Evolutionary conservation across 257 asterid genomes (phyloP).

Genomic region (Solanum chmielewskii): DNA sequence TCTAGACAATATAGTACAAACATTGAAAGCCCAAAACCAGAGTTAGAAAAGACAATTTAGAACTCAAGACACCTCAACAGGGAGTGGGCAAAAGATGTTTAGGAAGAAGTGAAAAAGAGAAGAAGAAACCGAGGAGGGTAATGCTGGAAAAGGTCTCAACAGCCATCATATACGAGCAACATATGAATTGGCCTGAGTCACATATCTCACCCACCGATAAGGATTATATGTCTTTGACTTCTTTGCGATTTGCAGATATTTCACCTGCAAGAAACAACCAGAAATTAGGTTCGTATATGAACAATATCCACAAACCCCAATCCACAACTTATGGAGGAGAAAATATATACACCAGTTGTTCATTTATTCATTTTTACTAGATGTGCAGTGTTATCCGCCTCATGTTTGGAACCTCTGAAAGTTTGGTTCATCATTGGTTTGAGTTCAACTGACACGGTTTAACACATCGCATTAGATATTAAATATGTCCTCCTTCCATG

Average conservation of each 20-base stretch:
- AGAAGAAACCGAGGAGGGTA: neutral
- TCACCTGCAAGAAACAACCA: conserved; percentile 50
- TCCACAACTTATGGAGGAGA: neutral
- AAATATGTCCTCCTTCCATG: neutral
- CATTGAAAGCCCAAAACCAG: neutral
- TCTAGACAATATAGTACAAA: neutral
- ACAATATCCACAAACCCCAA: neutral
- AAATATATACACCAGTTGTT: neutral
- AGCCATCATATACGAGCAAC: conserved; percentile 81
- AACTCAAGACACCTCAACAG: neutral
- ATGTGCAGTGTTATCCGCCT: neutral
- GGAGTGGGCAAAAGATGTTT: neutral
- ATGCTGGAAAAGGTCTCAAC: neutral
- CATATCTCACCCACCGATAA: conserved; percentile 96
- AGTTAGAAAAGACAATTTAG: neutral
- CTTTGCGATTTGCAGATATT: conserved; percentile 89
- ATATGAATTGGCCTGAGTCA: conserved; percentile 89
- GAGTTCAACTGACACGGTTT: neutral
- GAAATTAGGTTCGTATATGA: neutral
- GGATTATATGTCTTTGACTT: conserved; percentile 72
- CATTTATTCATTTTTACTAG: neutral
- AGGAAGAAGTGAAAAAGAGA: neutral
- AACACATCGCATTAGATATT: neutral
- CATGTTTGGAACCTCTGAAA: neutral
- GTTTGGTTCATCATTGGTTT: neutral